Conservation (phyloP, 306 rosid species). For the Prunus kanzakura region DNA sequence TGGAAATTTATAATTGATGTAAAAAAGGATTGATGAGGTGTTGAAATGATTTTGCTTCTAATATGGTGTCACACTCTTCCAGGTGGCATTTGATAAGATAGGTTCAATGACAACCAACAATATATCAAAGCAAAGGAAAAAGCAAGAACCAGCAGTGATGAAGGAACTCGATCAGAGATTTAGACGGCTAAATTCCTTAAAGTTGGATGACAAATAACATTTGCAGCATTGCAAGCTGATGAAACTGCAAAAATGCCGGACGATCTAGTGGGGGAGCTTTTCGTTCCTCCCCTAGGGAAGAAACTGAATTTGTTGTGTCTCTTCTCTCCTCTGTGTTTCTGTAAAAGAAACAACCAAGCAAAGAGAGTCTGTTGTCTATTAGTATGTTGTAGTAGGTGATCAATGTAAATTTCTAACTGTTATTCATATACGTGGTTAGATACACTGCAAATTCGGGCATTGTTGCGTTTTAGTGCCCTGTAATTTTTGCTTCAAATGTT, state of each 20-base stretch:
- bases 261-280: slow-evolving; percentile 21
- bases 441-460: slow-evolving; percentile 35
- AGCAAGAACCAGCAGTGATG: slow-evolving; percentile 97
- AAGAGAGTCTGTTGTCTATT: slow-evolving; percentile 35
- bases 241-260: slow-evolving; percentile 29
- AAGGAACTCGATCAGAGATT: slow-evolving; percentile 88
- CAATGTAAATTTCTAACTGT: slow-evolving; percentile 51
- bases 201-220: slow-evolving; percentile 47
- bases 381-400: slow-evolving; percentile 46
- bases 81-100: slow-evolving; percentile 96
- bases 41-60: slow-evolving; percentile 1
- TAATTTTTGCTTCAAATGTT: slow-evolving; percentile 20
- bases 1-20: not conserved
- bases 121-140: slow-evolving; percentile 92
- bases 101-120: slow-evolving; percentile 92
- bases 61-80: slow-evolving; percentile 18
- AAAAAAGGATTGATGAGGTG: not conserved
- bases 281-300: slow-evolving; percentile 29
- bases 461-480: slow-evolving; percentile 29
- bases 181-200: slow-evolving; percentile 70
- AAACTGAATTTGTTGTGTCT: slow-evolving; percentile 17
- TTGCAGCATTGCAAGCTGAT: slow-evolving; percentile 17
- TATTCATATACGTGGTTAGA: slow-evolving; percentile 27
- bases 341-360: slow-evolving; percentile 20
- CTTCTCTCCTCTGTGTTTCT: slow-evolving; percentile 16